A percentile compares a stretch with the other conserved stretches of the same genome.
Evolutionary conservation across 2,329 filamentous ascomycete genomes (phyloP).

Genomic region (Xylaria sp.): DNA sequence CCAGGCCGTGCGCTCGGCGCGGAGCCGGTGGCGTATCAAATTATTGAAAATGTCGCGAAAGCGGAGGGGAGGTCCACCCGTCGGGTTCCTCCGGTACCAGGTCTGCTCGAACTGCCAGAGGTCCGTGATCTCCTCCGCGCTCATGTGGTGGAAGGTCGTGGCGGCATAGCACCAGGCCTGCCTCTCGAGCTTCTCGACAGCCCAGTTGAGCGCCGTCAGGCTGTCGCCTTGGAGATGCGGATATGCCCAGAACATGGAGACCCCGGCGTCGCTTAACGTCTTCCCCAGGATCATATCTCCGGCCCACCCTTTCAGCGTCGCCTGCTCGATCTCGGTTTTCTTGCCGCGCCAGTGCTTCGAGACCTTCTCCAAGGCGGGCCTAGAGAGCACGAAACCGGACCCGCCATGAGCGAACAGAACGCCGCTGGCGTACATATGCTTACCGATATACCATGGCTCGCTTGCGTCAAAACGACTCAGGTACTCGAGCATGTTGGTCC

Average conservation of each 20-base stretch:
- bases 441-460: conserved; percentile 50
- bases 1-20: conserved; percentile 31
- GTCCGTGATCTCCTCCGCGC: conserved; percentile 31
- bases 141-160: conserved; percentile 41
- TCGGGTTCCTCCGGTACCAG: conserved; percentile 33
- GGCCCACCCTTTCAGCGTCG: conserved; percentile 35
- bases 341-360: conserved; percentile 29
- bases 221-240: conserved; percentile 38
- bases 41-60: conserved; percentile 40
- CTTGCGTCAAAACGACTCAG: conserved; percentile 45
- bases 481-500: conserved; percentile 50
- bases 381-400: conserved; percentile 49
- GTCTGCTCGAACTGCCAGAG: conserved; percentile 39
- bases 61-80: conserved; percentile 29
- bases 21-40: conserved; percentile 35
- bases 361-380: conserved; percentile 49
- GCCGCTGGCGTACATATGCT: conserved; percentile 46
- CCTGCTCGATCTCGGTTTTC: conserved; percentile 30
- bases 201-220: conserved; percentile 38
- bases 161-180: conserved; percentile 40
- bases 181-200: conserved; percentile 36
- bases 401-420: conserved; percentile 52
- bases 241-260: conserved; percentile 38
- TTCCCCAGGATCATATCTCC: conserved; percentile 41
- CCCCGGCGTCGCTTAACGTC: conserved; percentile 31